These are phyloP conservation scores for Colletotrichum scovillei DNA, from an alignment of 2,329 filamentous ascomycete genomes.

Conservation along the genomic window DNA sequence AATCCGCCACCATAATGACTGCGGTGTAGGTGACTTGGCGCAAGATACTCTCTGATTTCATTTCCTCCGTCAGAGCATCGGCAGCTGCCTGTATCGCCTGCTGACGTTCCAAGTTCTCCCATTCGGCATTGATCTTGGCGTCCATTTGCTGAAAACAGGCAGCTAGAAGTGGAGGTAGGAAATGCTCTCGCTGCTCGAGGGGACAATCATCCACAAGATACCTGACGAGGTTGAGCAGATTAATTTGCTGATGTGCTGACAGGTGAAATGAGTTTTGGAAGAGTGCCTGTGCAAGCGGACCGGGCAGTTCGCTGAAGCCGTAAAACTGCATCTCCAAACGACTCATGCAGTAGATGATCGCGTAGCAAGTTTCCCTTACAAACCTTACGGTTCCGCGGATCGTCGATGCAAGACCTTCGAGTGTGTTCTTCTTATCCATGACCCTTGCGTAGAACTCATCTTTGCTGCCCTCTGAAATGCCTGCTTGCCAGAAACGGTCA, in stretches of 20 bases:
- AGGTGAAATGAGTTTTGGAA: conserved; percentile 85
- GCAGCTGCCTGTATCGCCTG: conserved; percentile 73
- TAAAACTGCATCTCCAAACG: conserved; percentile 90
- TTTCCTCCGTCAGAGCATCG: conserved; percentile 90
- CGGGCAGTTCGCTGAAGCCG: conserved; percentile 85
- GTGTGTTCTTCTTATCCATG: conserved; percentile 85
- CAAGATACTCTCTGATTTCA: conserved; percentile 97
- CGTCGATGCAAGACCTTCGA: conserved; percentile 94
- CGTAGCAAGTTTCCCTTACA: conserved; percentile 93
- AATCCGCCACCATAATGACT: conserved; percentile 89
- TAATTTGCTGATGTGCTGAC: conserved; percentile 92
- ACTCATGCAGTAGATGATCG: conserved; percentile 93
- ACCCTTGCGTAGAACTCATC: conserved; percentile 97
- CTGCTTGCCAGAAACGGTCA: conserved; percentile 98
- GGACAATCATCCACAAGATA: conserved; percentile 95
- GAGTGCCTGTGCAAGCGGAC: conserved; percentile 83
- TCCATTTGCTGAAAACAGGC: conserved; percentile 89
- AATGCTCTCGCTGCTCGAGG: conserved; percentile 78
- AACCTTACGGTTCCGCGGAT: conserved; percentile 90
- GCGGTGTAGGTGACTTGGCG: conserved; percentile 93
- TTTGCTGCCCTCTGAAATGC: conserved; percentile 94
- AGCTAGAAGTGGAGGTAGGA: conserved; percentile 85
- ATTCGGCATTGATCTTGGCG: conserved; percentile 86
- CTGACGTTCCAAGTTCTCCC: conserved; percentile 78
- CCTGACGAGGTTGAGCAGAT: conserved; percentile 88